A percentile compares a stretch with the other conserved stretches of the same genome.
Evolutionary conservation across 2,329 filamentous ascomycete species (phyloP).

Genomic region (Colletotrichum sp.): DNA sequence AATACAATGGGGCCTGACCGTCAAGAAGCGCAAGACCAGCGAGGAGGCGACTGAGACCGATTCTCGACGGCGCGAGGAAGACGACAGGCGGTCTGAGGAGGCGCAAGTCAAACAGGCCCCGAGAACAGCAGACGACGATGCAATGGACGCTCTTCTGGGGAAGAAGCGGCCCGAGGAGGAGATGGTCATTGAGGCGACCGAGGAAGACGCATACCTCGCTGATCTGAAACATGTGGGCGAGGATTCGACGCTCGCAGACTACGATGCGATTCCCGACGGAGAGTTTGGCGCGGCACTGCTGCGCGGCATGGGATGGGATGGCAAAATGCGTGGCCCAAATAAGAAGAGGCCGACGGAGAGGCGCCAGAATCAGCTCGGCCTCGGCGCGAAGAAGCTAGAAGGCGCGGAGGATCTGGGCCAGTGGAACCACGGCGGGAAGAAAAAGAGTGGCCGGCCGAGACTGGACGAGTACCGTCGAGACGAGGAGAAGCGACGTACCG

Average conservation of each 20-base stretch:
- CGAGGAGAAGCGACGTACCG: constrained; percentile 39
- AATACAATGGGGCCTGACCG: constrained; percentile 60
- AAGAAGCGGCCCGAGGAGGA: constrained; percentile 49
- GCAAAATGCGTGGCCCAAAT: constrained; percentile 56
- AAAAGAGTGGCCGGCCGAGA: constrained; percentile 45
- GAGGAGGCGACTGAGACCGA: constrained; percentile 51
- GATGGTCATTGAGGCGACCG: constrained; percentile 61
- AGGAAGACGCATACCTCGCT: constrained; percentile 71
- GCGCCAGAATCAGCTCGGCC: constrained; percentile 81
- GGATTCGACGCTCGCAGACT: constrained; percentile 79
- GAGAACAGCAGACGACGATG: constrained; percentile 48
- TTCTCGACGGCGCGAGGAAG: not conserved
- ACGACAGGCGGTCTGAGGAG: not conserved
- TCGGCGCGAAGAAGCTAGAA: constrained; percentile 85
- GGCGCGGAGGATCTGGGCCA: constrained; percentile 75
- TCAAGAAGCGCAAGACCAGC: constrained; percentile 54
- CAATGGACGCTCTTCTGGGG: constrained; percentile 70
- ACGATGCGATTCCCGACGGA: constrained; percentile 88
- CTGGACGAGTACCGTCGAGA: constrained; percentile 53
- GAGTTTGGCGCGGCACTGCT: constrained; percentile 92
- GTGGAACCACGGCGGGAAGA: constrained; percentile 74
- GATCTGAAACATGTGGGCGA: constrained; percentile 78
- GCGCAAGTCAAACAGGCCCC: not conserved
- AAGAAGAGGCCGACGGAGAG: constrained; percentile 70
- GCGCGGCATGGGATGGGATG: constrained; percentile 96